phyloP scores from a whole-genome alignment of 1,139 yeast species.

The Pichia sp. region DNA sequence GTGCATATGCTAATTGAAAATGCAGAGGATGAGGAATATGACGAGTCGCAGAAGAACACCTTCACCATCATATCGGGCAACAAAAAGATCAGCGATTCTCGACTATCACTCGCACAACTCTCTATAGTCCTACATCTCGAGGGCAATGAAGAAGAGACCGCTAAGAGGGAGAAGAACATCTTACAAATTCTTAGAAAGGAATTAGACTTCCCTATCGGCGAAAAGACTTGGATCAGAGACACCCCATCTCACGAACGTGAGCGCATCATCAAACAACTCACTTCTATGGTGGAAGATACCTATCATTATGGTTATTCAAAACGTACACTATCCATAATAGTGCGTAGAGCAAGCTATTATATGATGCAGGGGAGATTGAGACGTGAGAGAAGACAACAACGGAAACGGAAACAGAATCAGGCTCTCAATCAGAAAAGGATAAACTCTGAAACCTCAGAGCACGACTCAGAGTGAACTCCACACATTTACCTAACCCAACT shows the following conservation, averaged over 20 bases:
- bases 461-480: no score
- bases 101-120: conserved; percentile 50
- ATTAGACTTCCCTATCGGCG: conserved; percentile 64
- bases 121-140: conserved; percentile 47
- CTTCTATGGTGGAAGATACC: conserved; percentile 37
- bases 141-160: conserved; percentile 47
- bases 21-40: no score
- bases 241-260: conserved; percentile 49
- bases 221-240: conserved; percentile 76
- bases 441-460: no score
- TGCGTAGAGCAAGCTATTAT: conserved; percentile 72
- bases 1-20: no score
- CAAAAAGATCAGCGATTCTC: conserved; percentile 35
- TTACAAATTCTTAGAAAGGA: conserved; percentile 49
- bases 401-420: conserved; percentile 9
- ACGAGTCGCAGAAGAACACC: background rate
- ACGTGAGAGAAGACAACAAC: conserved; percentile 47
- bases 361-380: conserved; percentile 76
- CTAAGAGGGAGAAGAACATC: conserved; percentile 52
- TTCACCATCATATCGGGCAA: background rate
- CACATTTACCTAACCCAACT: no score
- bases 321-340: conserved; percentile 55
- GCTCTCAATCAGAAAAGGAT: no score
- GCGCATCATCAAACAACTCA: conserved; percentile 42
- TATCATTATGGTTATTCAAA: conserved; percentile 47